These are phyloP conservation scores for Neurospora sp. DNA, from an alignment of 495 filamentous ascomycete genomes.

Conservation along the genomic window DNA sequence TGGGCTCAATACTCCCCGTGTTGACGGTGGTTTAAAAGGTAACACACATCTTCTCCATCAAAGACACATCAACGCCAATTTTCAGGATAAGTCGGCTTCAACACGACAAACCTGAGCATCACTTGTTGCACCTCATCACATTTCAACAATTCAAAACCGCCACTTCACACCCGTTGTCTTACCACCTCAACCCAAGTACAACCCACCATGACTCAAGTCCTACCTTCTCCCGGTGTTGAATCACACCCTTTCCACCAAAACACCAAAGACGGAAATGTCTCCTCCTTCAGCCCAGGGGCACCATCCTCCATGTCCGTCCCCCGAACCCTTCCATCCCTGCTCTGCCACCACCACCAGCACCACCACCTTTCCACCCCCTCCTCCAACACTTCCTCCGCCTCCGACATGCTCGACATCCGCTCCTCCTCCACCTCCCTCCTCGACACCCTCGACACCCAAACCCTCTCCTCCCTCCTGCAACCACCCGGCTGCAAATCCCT, in stretches of 20 bases:
- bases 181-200: background rate
- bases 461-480: slow-evolving; percentile 1
- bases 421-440: slow-evolving; percentile 1
- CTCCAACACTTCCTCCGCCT: background rate
- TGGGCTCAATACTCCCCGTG: background rate
- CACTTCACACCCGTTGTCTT: background rate
- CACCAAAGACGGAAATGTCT: background rate
- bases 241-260: background rate
- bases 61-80: background rate
- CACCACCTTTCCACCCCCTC: background rate
- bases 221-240: background rate
- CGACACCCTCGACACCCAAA: slow-evolving; percentile 2
- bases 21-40: background rate
- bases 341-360: background rate
- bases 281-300: background rate
- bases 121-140: background rate
- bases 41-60: background rate
- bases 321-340: background rate
- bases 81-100: background rate
- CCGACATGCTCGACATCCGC: slow-evolving; percentile 8
- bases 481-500: background rate
- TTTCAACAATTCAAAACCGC: background rate
- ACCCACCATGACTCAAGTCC: background rate
- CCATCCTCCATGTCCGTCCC: background rate
- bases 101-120: background rate